Percentiles rank a stretch among this genome's conserved stretches.
Evolutionary conservation across 106 monocot genomes (phyloP).

Genomic region (Alisma plantagoaquatica): DNA sequence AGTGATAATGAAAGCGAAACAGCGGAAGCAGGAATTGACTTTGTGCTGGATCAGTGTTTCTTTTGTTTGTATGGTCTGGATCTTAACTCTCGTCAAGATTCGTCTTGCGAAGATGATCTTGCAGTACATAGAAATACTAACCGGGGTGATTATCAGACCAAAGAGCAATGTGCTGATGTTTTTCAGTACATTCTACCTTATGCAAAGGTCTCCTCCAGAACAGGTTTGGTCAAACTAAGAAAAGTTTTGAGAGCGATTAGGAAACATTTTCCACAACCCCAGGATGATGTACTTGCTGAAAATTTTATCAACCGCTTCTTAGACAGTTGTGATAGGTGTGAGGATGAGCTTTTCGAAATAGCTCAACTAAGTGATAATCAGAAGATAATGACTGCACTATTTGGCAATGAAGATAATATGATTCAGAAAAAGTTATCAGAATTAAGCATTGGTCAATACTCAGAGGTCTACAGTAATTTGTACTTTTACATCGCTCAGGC

Average conservation of each 20-base stretch:
- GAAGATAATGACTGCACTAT: slow-evolving; percentile 43
- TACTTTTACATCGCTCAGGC: slow-evolving; percentile 86
- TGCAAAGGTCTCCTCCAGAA: slow-evolving; percentile 79
- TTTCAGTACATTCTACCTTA: slow-evolving; percentile 96
- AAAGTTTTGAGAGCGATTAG: slow-evolving; percentile 87
- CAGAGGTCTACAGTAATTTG: slow-evolving; percentile 85
- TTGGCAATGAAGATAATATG: slow-evolving; percentile 7
- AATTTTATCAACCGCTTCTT: slow-evolving; percentile 67
- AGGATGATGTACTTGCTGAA: slow-evolving; percentile 54
- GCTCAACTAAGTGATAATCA: slow-evolving; percentile 27
- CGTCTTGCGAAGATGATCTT: slow-evolving; percentile 90
- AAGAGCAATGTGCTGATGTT: slow-evolving; percentile 98
- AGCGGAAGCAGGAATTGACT: slow-evolving; percentile 65
- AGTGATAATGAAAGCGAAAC: slow-evolving; percentile 50
- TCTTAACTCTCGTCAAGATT: slow-evolving; percentile 66
- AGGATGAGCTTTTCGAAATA: slow-evolving; percentile 60
- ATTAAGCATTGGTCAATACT: slow-evolving; percentile 52
- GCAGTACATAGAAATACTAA: slow-evolving; percentile 85
- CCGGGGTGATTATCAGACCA: slow-evolving; percentile 94
- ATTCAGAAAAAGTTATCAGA: not conserved
- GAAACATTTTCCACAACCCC: slow-evolving; percentile 93
- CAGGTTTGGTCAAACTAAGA: slow-evolving; percentile 88
- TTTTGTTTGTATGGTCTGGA: slow-evolving; percentile 97
- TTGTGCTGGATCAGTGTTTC: slow-evolving; percentile 89
- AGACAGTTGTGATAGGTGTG: slow-evolving; percentile 60